Evolutionary conservation across 1,284 basidiomycete genomes (phyloP).

Genomic region (Prillingera fragicola): DNA sequence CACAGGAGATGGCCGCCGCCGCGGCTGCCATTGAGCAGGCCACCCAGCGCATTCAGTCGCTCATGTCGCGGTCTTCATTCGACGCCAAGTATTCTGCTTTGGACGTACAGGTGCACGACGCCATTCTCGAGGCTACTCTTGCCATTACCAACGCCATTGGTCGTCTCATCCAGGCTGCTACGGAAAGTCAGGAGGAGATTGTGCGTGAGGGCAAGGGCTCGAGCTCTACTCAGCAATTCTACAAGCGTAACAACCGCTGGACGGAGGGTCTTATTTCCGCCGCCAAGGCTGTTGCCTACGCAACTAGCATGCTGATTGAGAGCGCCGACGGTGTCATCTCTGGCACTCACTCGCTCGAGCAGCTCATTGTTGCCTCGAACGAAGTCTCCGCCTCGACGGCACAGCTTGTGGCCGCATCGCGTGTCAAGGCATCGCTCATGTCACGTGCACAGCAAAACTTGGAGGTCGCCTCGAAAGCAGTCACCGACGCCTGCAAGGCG

Average conservation of each 20-base stretch:
- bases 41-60: conserved; percentile 78
- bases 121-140: conserved; percentile 87
- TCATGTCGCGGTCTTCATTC: conserved; percentile 83
- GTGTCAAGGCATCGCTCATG: conserved; percentile 98
- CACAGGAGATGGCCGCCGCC: conserved; percentile 92
- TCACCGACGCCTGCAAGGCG: conserved; percentile 97
- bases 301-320: conserved; percentile 95
- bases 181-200: conserved; percentile 96
- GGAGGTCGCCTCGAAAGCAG: conserved; percentile 93
- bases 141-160: conserved; percentile 93
- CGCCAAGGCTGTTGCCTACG: conserved; percentile 94
- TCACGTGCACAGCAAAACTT: conserved; percentile 95
- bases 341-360: conserved; percentile 93
- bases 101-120: conserved; percentile 95
- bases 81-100: conserved; percentile 76
- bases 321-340: conserved; percentile 95
- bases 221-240: conserved; percentile 90
- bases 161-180: conserved; percentile 90
- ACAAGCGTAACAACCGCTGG: conserved; percentile 99
- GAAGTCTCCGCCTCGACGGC: conserved; percentile 96
- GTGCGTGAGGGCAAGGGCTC: conserved; percentile 91
- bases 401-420: conserved; percentile 94
- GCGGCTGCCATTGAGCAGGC: conserved; percentile 91
- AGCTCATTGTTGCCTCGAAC: conserved; percentile 98
- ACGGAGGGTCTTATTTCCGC: conserved; percentile 98